Base-by-base conservation (phyloP, 2,329 filamentous ascomycete genomes). In the Blumeriella jaapii region DNA sequence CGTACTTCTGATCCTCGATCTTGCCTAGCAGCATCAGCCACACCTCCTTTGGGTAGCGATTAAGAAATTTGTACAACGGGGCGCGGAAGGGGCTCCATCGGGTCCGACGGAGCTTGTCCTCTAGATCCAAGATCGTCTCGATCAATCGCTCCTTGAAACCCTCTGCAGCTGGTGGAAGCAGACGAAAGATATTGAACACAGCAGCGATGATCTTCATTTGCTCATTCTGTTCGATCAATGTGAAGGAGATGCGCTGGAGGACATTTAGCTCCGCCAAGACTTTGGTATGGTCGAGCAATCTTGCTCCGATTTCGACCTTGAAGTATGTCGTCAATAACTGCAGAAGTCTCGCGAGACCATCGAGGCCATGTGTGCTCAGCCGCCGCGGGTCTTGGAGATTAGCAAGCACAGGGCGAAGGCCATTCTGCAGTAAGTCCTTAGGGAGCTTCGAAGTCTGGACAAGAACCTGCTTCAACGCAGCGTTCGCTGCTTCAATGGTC, bases 321-420 rank as follows among this genome's bases (percentile, higher is more conserved):
- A 99, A 99, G 58, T 98, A 98, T 40, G 91, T 96, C 0, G 89
- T 98, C 12, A 99, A 66, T 2, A 99, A 68, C 45, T 91, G 89
- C 41, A 99, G 61, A 2, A 99, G 68, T 24, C 89, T 77, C 12
- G 87, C 87, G 19, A 99, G 65, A 16, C 93, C 93, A 55, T 96
- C 87, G 4, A 99, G 65, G 2, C 87, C 87, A 50, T 87, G 82
- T 0, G 89, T 82, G 13, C 78, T 93, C 13, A 99, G 65, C 38
- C 89, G 79, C 56, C 93, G 85, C 0, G 89, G 82, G 53, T 98
- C 91, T 47, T 94, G 89, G 3, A 99, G 70, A 54, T 93, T 98
- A 55, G 93, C 87, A 22, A 99, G 62, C n/a, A 99, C 93, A 0
- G 91, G 91, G 5, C 89, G 76, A 23, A 99, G 69, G 2, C 93